Evolutionary conservation across 768 basidiomycete species (phyloP), one percentile per base, ranked within the genome.

Genomic region (Clitopilus hobsonii): DNA sequence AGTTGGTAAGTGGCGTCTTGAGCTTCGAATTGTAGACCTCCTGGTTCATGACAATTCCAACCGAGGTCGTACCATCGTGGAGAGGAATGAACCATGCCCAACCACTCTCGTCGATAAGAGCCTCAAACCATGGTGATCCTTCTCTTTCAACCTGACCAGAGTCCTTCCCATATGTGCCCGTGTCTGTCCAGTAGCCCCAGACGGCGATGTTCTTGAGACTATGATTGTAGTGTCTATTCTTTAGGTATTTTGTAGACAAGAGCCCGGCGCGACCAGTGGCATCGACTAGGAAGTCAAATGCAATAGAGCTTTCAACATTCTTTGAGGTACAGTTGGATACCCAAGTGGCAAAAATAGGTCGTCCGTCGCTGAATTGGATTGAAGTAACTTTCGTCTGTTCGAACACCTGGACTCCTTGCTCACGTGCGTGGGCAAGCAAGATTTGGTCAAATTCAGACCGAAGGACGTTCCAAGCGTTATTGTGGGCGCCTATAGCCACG

Each of bases 51-150:
- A 86, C 83, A 22, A 87, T 65, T 16, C 85, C 85, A 6, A 86
- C 66, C 1, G 85, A 86, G 0, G 81, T 84, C 8, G 79, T 78
- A 14, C 79, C 83, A 56, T 84, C 74, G 60, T 85, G 84, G n/a
- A 87, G 69, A 48, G 85, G 84, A 49, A 87, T 86, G 41, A 81
- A 84, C 85, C 85, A 87, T 26, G 82, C 82, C 85, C 85, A 87
- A 5, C 85, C 85, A 16, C 83, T 80, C 66, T 84, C 82, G 57
- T 86, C 85, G 63, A 80, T 83, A 38, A 90, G 68, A 5, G 88
- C 84, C 65, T 91, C 89, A 59, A 86, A 86, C 80, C 82, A 84
- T 8, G 84, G 84, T 0, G 84, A 75, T 7, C 83, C 83, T 64
- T 80, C 72, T 36, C 84, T 73, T 38, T 76, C 78, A 23, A 56